Percentiles rank a stretch among this genome's conserved stretches.
phyloP scores from a whole-genome alignment of 805 yeast genomes.

The Starmerella cellae region DNA sequence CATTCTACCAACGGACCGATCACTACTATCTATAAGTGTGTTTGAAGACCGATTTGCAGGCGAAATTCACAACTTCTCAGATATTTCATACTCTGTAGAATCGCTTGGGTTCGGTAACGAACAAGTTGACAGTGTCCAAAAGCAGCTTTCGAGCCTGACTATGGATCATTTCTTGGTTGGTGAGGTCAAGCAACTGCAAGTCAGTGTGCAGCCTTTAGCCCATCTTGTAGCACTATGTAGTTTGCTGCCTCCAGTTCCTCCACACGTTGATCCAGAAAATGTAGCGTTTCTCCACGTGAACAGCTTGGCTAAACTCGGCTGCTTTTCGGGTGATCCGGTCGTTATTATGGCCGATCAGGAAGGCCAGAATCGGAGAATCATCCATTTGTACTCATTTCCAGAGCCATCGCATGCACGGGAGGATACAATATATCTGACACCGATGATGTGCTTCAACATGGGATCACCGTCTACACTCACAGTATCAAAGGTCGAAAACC shows the following conservation, averaged over 20 bases:
- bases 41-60: neutral
- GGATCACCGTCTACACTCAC: slow-evolving; percentile 27
- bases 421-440: slow-evolving; percentile 44
- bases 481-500: slow-evolving; percentile 3
- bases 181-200: neutral
- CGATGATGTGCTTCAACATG: slow-evolving; percentile 43
- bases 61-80: neutral
- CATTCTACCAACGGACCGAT: slow-evolving; percentile 24
- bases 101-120: neutral
- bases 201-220: slow-evolving; percentile 7
- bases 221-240: slow-evolving; percentile 9
- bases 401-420: slow-evolving; percentile 43
- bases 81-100: neutral
- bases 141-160: slow-evolving; percentile 17
- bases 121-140: neutral
- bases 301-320: slow-evolving; percentile 44
- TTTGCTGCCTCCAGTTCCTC: slow-evolving; percentile 17
- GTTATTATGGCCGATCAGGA: slow-evolving; percentile 6
- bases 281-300: slow-evolving; percentile 36
- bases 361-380: slow-evolving; percentile 21
- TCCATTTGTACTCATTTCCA: slow-evolving; percentile 43
- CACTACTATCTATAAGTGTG: neutral
- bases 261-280: slow-evolving; percentile 36
- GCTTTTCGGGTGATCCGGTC: slow-evolving; percentile 58
- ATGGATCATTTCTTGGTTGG: slow-evolving; percentile 9